Conservation (phyloP, 768 basidiomycete species). For the Xerocomellus chrysenteron region DNA sequence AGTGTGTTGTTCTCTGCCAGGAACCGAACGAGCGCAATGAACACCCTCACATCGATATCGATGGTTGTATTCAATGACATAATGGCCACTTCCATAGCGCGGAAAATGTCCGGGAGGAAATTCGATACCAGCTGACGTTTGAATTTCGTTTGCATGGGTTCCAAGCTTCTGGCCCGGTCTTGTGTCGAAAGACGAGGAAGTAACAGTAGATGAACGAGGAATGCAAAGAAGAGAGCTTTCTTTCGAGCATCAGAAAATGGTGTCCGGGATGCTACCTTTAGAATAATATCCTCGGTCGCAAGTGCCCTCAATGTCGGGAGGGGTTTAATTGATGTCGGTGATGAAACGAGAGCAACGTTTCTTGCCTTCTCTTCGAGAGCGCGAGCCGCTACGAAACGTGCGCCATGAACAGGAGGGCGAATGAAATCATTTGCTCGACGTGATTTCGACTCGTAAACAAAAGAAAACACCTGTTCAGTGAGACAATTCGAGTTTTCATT, state of each 20-base stretch:
- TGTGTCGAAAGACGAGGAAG: constrained; percentile 37
- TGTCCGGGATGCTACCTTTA: constrained; percentile 6
- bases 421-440: constrained; percentile 13
- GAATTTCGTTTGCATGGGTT: constrained; percentile 31
- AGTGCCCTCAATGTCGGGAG: neutral
- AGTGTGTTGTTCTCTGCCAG: constrained; percentile 24
- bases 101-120: constrained; percentile 45
- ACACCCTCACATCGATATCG: constrained; percentile 58
- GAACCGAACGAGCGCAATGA: constrained; percentile 43
- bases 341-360: neutral
- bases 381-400: constrained; percentile 5
- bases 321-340: neutral
- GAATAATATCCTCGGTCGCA: constrained; percentile 5
- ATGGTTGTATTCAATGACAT: constrained; percentile 24
- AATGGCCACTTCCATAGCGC: constrained; percentile 28
- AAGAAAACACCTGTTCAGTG: constrained; percentile 51
- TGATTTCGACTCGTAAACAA: constrained; percentile 49
- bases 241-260: constrained; percentile 5
- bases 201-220: constrained; percentile 40
- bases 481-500: neutral
- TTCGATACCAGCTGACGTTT: constrained; percentile 28
- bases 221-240: constrained; percentile 33
- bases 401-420: constrained; percentile 6
- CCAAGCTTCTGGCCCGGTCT: constrained; percentile 39
- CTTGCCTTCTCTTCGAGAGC: constrained; percentile 6